phyloP scores from a whole-genome alignment of 345 rosid species.

The Barbarea vulgaris region DNA sequence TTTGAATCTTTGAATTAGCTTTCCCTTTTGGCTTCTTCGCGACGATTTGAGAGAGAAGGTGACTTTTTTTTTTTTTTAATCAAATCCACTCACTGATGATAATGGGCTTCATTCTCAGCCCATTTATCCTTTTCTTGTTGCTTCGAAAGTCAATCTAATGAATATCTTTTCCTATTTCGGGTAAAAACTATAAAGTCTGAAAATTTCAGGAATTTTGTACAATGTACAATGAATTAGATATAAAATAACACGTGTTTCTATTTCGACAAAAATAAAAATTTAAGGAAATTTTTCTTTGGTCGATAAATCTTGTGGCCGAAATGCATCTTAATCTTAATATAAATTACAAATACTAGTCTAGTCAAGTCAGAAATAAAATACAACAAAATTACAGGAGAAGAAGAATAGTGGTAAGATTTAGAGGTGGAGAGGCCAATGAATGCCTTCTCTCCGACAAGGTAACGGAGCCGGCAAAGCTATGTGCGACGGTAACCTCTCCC shows the following conservation, averaged over 20 bases:
- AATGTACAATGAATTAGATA: too few species aligned
- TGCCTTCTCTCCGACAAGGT: slow-evolving; percentile 79
- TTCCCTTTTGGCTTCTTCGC: slow-evolving; percentile 30
- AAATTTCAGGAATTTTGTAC: too few species aligned
- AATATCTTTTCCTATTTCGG: neutral
- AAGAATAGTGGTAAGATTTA: neutral
- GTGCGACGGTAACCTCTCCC: slow-evolving; percentile 68
- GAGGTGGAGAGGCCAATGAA: slow-evolving; percentile 60
- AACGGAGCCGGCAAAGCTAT: slow-evolving; percentile 92
- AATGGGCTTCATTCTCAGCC: slow-evolving; percentile 29
- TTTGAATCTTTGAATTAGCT: slow-evolving; percentile 42
- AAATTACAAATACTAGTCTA: slow-evolving; percentile 21
- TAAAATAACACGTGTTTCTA: neutral
- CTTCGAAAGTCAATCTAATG: neutral
- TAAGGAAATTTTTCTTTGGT: neutral
- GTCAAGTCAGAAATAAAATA: slow-evolving; percentile 10
- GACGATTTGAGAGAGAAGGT: neutral
- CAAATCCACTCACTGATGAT: neutral
- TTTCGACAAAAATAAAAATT: neutral
- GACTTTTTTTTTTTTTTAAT: neutral
- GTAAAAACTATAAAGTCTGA: too few species aligned
- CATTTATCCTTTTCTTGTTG: neutral
- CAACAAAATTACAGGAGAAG: neutral
- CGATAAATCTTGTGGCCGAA: neutral
- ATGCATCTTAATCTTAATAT: neutral